phyloP scores from a whole-genome alignment of 768 basidiomycete genomes.

The Trametes meyenii region DNA sequence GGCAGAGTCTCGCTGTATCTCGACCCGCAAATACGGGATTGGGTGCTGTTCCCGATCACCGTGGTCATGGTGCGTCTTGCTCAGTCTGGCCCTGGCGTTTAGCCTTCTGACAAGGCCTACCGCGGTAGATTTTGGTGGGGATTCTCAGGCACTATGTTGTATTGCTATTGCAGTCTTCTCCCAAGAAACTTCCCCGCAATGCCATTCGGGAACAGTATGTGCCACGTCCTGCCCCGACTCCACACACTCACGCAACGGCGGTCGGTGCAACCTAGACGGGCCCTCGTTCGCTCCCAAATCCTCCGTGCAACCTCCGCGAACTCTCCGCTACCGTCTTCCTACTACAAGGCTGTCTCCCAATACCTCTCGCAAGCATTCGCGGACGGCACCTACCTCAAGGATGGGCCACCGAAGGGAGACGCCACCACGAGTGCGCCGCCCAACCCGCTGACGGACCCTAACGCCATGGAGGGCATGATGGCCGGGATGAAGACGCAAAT shows the following conservation, averaged over 20 bases:
- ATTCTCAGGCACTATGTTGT: conserved; percentile 92
- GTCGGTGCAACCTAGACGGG: conserved; percentile 53
- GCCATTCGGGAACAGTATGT: conserved; percentile 93
- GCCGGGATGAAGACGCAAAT: conserved; percentile 98
- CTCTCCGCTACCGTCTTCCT: conserved; percentile 76
- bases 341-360: conserved; percentile 76
- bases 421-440: conserved; percentile 54
- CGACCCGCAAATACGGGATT: conserved; percentile 94
- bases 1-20: conserved; percentile 66
- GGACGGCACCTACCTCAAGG: conserved; percentile 84
- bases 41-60: conserved; percentile 95
- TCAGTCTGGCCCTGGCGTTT: background rate
- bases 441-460: conserved; percentile 88
- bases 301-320: conserved; percentile 79
- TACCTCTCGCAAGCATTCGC: conserved; percentile 72
- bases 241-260: conserved; percentile 8
- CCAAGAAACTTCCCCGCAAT: conserved; percentile 76
- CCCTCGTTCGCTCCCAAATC: conserved; percentile 80
- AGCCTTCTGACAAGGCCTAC: background rate
- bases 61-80: conserved; percentile 81
- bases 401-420: conserved; percentile 72
- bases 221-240: background rate
- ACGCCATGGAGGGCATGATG: conserved; percentile 98
- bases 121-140: conserved; percentile 82
- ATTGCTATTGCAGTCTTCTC: conserved; percentile 77